A percentile compares a stretch with the other conserved stretches of the same genome.
phyloP scores from a whole-genome alignment of 345 rosid genomes.

The Syzygium aqueum region DNA sequence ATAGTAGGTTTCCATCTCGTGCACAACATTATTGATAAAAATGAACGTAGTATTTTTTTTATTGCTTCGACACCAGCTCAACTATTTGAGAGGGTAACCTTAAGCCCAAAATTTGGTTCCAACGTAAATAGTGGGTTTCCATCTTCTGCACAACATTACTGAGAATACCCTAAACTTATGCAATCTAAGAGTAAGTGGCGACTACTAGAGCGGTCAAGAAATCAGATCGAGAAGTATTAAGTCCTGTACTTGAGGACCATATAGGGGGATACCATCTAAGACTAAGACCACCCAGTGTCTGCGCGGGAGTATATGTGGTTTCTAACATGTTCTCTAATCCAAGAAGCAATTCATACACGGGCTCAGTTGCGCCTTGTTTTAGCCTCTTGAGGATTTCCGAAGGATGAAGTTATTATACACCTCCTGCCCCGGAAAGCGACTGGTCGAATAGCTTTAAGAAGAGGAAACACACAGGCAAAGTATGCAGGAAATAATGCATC shows the following conservation, averaged over 20 bases:
- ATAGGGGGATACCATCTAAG: background rate
- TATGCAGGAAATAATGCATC: background rate
- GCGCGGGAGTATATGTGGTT: background rate
- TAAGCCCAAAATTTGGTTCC: background rate
- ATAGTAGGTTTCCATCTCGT: background rate
- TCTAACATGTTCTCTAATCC: background rate
- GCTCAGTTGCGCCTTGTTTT: background rate
- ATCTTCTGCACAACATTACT: background rate
- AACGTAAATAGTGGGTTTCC: background rate
- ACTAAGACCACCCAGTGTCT: background rate
- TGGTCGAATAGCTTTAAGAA: background rate
- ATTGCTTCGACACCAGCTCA: background rate
- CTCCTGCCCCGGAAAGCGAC: background rate
- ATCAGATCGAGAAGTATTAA: background rate
- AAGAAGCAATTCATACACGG: background rate
- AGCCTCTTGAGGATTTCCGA: background rate
- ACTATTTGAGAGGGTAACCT: background rate
- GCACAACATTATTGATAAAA: background rate
- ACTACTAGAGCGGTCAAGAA: background rate
- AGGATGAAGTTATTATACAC: background rate
- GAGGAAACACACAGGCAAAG: background rate
- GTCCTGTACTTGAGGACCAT: background rate
- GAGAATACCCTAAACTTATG: background rate
- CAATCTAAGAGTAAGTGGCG: background rate
- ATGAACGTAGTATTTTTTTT: background rate